Evolutionary conservation across 179 eudicot genomes (phyloP).

Genomic region (Actinidia arguta): DNA sequence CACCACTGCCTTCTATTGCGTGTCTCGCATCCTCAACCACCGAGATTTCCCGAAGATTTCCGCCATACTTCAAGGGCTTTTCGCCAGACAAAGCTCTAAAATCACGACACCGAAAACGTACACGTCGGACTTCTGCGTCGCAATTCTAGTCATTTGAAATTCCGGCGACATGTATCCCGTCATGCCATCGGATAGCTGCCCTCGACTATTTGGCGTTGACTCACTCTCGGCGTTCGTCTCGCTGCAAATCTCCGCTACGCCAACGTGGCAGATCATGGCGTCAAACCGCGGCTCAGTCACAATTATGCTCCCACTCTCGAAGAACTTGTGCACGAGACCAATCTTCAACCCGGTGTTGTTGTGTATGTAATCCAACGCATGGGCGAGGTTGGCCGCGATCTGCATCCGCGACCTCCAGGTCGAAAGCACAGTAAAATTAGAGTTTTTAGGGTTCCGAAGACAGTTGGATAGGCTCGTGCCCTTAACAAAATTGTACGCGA

Average conservation of each 20-base stretch:
- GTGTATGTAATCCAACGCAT: slow-evolving; percentile 77
- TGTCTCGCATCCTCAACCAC: slow-evolving; percentile 43
- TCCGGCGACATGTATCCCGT: slow-evolving; percentile 86
- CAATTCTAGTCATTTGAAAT: slow-evolving; percentile 52
- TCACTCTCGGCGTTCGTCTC: slow-evolving; percentile 37
- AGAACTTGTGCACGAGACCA: slow-evolving; percentile 63
- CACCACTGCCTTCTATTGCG: slow-evolving; percentile 43
- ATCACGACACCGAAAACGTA: slow-evolving; percentile 80
- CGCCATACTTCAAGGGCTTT: slow-evolving; percentile 58
- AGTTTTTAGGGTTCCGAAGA: slow-evolving; percentile 49
- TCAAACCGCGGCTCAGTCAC: slow-evolving; percentile 57
- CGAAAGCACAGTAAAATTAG: slow-evolving; percentile 56
- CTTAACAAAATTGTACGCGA: slow-evolving; percentile 55
- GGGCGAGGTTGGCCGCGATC: slow-evolving; percentile 62
- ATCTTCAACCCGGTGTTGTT: slow-evolving; percentile 53
- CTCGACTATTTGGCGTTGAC: slow-evolving; percentile 31
- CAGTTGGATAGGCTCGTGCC: slow-evolving; percentile 53
- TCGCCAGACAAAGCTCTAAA: slow-evolving; percentile 72
- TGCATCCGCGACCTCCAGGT: slow-evolving; percentile 78
- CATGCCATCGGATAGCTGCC: slow-evolving; percentile 55
- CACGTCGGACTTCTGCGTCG: slow-evolving; percentile 65
- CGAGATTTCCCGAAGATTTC: slow-evolving; percentile 43
- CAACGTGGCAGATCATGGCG: slow-evolving; percentile 78
- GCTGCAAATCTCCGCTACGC: slow-evolving; percentile 72
- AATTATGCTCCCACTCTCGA: slow-evolving; percentile 59